Base-by-base conservation (phyloP, 352 stramenopile genomes). In the Globisporangium polare region DNA sequence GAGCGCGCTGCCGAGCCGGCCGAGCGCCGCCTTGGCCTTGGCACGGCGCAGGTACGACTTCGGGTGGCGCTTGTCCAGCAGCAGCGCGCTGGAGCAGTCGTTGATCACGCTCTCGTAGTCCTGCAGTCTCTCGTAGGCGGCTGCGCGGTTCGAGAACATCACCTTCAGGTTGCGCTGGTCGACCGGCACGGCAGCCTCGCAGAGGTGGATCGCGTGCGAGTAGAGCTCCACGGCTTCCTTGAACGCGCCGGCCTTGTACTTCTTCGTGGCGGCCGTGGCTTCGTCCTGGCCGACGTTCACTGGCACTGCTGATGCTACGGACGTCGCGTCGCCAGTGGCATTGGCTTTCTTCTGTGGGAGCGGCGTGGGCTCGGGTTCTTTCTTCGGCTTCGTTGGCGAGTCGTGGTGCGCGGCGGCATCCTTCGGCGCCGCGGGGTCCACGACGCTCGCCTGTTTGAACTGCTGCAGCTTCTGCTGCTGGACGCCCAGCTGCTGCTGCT, bases 71-170 rank as follows among this genome's bases (percentile, higher is more conserved):
- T 87, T 89, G 71, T 92, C 83, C 27, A 92, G 56, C 41, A 60
- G 54, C 29, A 92, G 46, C 13, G 79, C 83, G 49, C 72, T 79
- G 2, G 77, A 69, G 60, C 83, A 92, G 62, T 92, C 83, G 9
- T 60, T 60, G 8, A 90, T 59, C n/a, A 92, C 83, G 52, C 73
- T 74, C 57, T 73, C 58, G 61, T 86, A 73, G 69, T 89, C 73
- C 57, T 83, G 69, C 18, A 93, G 71, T 53, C 81, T 78, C 53
- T 93, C 84, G 60, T 86, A 89, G 35, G 84, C 82, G 2, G 84
- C 81, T 0, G 82, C 84, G 33, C 84, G 80, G 73, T 93, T 93
- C 60, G 84, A 90, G 66, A 85, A 93, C 81, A 93, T 91, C 62
- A 93, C 84, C 62, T 93, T 93, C 29, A 93, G 66, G 71, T 93